Evolutionary conservation across 352 stramenopile species (phyloP).

Genomic region (Discostella stelligera): DNA sequence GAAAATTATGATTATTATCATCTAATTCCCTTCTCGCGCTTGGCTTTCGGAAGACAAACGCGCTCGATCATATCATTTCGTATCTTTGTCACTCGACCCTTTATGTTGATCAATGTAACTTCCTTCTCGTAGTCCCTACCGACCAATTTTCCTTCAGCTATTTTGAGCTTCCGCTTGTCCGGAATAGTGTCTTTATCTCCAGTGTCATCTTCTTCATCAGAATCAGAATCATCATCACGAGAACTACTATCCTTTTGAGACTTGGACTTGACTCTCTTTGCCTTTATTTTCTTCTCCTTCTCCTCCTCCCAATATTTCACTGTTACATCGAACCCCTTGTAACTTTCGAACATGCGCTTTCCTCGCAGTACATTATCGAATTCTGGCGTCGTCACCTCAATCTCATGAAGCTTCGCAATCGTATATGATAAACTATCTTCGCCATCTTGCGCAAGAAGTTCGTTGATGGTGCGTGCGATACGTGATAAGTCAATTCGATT

Average conservation of each 20-base stretch:
- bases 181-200: constrained; percentile 36
- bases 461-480: constrained; percentile 61
- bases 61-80: constrained; percentile 61
- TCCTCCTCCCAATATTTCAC: constrained; percentile 52
- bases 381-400: constrained; percentile 75
- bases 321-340: constrained; percentile 76
- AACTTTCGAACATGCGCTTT: constrained; percentile 66
- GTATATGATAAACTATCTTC: constrained; percentile 30
- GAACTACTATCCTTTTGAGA: constrained; percentile 33
- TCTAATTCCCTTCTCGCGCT: constrained; percentile 65
- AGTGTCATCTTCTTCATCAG: neutral
- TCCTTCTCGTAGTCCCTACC: constrained; percentile 55
- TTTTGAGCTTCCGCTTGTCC: constrained; percentile 38
- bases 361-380: constrained; percentile 55
- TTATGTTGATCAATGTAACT: constrained; percentile 66
- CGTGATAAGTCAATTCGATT: constrained; percentile 41
- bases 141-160: constrained; percentile 46
- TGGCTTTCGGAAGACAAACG: constrained; percentile 66
- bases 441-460: constrained; percentile 37
- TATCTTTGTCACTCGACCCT: constrained; percentile 69
- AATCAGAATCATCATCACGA: neutral
- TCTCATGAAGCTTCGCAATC: constrained; percentile 61
- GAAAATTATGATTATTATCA: neutral
- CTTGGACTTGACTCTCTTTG: constrained; percentile 33
- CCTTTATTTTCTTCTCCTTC: constrained; percentile 55